Conservation (phyloP, 2,329 filamentous ascomycete genomes). For the Periconia sp. region DNA sequence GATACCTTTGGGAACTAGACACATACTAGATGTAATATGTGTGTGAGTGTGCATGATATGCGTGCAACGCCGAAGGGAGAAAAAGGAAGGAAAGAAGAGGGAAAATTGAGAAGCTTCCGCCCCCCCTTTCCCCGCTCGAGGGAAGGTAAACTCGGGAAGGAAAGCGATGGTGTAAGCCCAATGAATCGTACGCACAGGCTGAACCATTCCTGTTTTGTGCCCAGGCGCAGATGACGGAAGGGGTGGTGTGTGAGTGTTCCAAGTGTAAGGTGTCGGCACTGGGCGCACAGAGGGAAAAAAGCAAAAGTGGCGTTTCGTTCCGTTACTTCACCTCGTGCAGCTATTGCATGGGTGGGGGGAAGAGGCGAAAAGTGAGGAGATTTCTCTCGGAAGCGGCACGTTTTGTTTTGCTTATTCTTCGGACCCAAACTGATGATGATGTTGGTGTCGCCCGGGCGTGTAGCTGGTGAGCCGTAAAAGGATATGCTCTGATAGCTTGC, state of each 20-base stretch:
- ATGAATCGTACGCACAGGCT: not conserved
- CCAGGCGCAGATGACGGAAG: not conserved
- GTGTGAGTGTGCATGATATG: not conserved
- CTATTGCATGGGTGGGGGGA: not conserved
- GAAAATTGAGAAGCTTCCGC: not conserved
- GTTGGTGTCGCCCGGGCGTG: not conserved
- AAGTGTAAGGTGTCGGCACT: not conserved
- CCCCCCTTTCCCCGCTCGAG: not conserved
- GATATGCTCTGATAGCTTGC: not conserved
- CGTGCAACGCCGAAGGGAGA: not conserved
- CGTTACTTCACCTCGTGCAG: not conserved
- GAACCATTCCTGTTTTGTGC: not conserved
- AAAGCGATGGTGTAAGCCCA: not conserved
- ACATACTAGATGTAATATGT: not conserved
- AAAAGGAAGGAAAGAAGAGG: not conserved
- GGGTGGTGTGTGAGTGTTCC: not conserved
- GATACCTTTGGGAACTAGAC: not conserved
- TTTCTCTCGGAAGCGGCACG: not conserved
- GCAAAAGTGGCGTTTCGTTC: not conserved
- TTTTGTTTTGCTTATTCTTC: not conserved
- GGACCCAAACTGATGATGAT: not conserved
- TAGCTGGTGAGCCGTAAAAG: not conserved
- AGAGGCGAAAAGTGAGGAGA: not conserved
- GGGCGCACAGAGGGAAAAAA: not conserved
- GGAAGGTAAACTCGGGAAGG: not conserved